Conservation (phyloP, 345 rosid species). For the Triadica sebifera region DNA sequence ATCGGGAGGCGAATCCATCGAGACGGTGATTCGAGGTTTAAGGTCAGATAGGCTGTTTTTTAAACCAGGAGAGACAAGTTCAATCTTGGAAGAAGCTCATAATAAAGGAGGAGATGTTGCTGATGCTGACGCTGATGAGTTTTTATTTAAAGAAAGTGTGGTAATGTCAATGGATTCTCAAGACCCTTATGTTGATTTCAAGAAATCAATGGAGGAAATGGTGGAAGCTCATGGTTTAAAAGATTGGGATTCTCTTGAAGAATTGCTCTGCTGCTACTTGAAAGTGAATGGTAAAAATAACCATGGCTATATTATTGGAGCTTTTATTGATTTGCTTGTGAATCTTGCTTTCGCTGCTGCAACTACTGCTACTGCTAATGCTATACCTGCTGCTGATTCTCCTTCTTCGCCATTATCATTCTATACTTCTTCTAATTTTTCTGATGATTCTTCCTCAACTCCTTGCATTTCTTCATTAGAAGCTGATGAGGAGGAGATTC, state of each 20-base stretch:
- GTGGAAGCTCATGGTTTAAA: constrained; percentile 29
- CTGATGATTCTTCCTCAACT: constrained; percentile 44
- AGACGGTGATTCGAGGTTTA: constrained; percentile 22
- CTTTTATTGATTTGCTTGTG: constrained; percentile 31
- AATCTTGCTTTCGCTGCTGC: constrained; percentile 2
- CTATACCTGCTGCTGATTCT: not conserved
- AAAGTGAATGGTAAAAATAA: constrained; percentile 32
- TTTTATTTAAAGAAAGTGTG: constrained; percentile 20
- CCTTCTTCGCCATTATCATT: constrained; percentile 38
- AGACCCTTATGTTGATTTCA: constrained; percentile 32
- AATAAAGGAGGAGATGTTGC: not conserved
- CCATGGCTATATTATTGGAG: constrained; percentile 35
- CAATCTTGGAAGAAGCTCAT: constrained; percentile 24
- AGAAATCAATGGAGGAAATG: constrained; percentile 41
- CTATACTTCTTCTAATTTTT: constrained; percentile 36
- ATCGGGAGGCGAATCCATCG: constrained; percentile 25
- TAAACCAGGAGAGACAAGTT: constrained; percentile 27
- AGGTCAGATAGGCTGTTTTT: constrained; percentile 39
- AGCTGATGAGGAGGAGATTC: constrained; percentile 22
- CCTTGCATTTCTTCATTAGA: constrained; percentile 39
- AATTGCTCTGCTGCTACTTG: constrained; percentile 30
- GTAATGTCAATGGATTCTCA: constrained; percentile 27
- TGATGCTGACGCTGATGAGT: not conserved
- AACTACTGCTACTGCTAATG: not conserved
- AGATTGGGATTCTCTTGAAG: constrained; percentile 35